Conservation (phyloP, 805 yeast species). For the Lipomyces yamanashiensis region DNA sequence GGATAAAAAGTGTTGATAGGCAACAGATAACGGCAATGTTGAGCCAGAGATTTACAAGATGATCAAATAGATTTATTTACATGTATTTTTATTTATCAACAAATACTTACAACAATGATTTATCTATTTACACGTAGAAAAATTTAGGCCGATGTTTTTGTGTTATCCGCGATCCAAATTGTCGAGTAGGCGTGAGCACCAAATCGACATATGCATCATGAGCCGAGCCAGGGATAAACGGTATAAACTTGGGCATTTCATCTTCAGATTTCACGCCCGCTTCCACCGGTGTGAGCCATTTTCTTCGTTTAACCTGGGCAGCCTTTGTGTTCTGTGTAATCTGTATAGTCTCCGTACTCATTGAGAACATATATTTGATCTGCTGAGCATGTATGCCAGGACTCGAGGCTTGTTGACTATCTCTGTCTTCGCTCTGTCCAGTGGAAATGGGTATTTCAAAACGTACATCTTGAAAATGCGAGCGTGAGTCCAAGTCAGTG, state of each 20-base stretch:
- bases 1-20: background rate
- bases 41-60: background rate
- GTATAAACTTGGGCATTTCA: constrained; percentile 1
- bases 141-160: background rate
- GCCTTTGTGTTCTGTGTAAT: too few relatives aligned
- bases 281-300: background rate
- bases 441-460: too few relatives aligned
- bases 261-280: background rate
- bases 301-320: background rate
- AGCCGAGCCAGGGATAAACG: background rate
- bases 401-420: too few relatives aligned
- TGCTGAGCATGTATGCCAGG: too few relatives aligned
- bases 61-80: too few relatives aligned
- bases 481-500: too few relatives aligned
- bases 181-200: constrained; percentile 10
- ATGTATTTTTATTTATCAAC: too few relatives aligned
- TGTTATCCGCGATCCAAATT: background rate
- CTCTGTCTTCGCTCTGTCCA: too few relatives aligned
- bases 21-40: too few relatives aligned
- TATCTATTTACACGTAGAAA: background rate
- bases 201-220: constrained; percentile 11
- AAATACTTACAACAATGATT: background rate
- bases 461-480: too few relatives aligned
- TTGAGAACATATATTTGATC: too few relatives aligned
- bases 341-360: too few relatives aligned